Base-by-base conservation (phyloP, 805 yeast species). In the Tetrapisispora pingtungensis region DNA sequence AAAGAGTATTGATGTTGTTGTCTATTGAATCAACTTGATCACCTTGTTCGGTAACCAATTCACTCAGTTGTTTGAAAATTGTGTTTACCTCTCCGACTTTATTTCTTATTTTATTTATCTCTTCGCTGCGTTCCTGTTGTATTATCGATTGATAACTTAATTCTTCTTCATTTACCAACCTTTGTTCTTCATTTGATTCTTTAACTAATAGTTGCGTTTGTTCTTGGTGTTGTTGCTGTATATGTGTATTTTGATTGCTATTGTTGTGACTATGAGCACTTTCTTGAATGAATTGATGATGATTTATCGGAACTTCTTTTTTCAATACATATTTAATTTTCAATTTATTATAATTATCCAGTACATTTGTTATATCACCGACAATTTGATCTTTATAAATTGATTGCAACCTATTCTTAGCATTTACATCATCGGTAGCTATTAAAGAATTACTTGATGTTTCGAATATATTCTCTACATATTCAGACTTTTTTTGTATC, bases 81-180 rank as follows among this genome's bases (percentile, higher is more conserved):
- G 87, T 73, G 61, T 89, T 88, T 35, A 89, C 85, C 51, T 89
- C 96, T 43, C 72, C 75, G 10, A 88, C 86, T 0, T 95, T 95
- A 35, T 77, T 77, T 36, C 82, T 80, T 8, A 88, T 81, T 48
- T 77, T 79, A 27, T 71, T 69, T 28, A 89, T 83, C 49, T 86
- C 93, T 20, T 75, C 66, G 43, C 83, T 80, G 44, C 96, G 68
- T 55, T 86, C 90, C 45, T 79, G 77, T 2, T 88, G 78, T 5
- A 84, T 62, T 1, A 79, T 59, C 1, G 75, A 54, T 53, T 84
- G 90, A 49, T 79, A 78, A 49, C 78, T 83, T 19, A 83, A 57
- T 41, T 81, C 78, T 26, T 79, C 68, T 47, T 73, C 72, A 12
- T 59, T 53, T 1, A 71, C 56, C 1, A 58, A 46, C 22, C 58